phyloP scores from a whole-genome alignment of 2,329 filamentous ascomycete genomes.

The Pseudogymnoascus sp. region DNA sequence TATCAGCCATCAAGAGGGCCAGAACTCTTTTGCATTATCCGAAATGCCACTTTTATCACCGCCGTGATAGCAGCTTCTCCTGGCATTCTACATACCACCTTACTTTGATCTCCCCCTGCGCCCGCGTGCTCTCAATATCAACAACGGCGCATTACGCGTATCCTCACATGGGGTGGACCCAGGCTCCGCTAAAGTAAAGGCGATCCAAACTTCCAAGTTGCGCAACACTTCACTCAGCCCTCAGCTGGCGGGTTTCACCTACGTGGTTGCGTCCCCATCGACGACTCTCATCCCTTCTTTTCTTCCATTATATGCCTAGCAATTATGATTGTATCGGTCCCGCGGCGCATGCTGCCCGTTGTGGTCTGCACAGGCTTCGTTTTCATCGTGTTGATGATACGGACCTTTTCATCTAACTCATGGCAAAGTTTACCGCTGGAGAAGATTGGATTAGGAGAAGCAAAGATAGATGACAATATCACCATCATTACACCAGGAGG shows the following conservation, averaged over 20 bases:
- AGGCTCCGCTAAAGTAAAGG: conserved; percentile 5
- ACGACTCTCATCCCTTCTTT: not conserved
- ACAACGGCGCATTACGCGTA: not conserved
- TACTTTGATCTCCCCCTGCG: not conserved
- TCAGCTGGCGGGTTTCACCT: not conserved
- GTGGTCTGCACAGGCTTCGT: not conserved
- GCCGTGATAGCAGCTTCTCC: not conserved
- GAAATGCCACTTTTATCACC: not conserved
- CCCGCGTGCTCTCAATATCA: not conserved
- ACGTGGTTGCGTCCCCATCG: not conserved
- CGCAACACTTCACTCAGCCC: not conserved
- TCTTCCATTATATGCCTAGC: not conserved
- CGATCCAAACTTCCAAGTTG: conserved; percentile 7
- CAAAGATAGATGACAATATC: not conserved
- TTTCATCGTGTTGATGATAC: not conserved
- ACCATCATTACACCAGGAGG: conserved; percentile 3
- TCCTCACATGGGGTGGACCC: conserved; percentile 2
- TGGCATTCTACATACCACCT: not conserved
- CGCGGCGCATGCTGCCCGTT: conserved; percentile 5
- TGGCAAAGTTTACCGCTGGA: conserved; percentile 9
- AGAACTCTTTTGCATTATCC: not conserved
- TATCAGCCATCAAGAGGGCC: not conserved
- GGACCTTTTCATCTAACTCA: not conserved
- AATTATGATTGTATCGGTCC: not conserved
- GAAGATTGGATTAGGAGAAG: conserved; percentile 12